Evolutionary conservation across 768 basidiomycete genomes (phyloP).

Genomic region (Hirschioporus abietinus): DNA sequence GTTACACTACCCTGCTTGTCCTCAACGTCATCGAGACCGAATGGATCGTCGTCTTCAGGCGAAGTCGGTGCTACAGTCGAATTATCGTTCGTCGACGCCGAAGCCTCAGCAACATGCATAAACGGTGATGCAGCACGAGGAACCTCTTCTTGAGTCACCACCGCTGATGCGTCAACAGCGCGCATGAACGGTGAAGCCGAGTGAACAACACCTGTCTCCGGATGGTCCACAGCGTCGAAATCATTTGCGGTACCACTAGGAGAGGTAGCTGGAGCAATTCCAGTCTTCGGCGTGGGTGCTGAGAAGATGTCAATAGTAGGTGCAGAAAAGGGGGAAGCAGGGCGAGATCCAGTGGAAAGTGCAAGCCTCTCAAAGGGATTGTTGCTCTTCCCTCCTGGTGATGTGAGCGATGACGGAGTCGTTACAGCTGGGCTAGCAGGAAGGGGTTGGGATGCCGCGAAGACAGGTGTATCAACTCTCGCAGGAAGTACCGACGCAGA

Average conservation of each 20-base stretch:
- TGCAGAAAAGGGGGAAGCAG: slow-evolving; percentile 58
- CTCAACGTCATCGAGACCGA: slow-evolving; percentile 37
- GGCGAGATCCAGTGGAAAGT: slow-evolving; percentile 40
- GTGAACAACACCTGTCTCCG: neutral
- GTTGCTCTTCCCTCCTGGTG: slow-evolving; percentile 58
- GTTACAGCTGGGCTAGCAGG: slow-evolving; percentile 64
- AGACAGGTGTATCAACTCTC: slow-evolving; percentile 38
- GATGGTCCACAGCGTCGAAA: slow-evolving; percentile 19
- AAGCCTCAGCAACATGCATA: neutral
- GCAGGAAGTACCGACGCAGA: slow-evolving; percentile 30
- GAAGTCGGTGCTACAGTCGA: slow-evolving; percentile 10
- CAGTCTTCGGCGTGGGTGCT: neutral
- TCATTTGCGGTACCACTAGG: slow-evolving; percentile 32
- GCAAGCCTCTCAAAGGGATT: slow-evolving; percentile 85
- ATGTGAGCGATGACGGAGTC: slow-evolving; percentile 42
- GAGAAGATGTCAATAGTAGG: neutral
- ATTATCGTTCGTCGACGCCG: neutral
- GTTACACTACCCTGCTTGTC: slow-evolving; percentile 16
- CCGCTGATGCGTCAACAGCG: slow-evolving; percentile 7
- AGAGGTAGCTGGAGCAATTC: slow-evolving; percentile 32
- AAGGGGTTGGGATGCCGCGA: slow-evolving; percentile 69
- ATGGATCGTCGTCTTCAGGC: slow-evolving; percentile 38
- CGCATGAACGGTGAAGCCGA: slow-evolving; percentile 14
- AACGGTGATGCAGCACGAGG: neutral
- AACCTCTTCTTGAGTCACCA: slow-evolving; percentile 8